phyloP scores from a whole-genome alignment of 148 eudicot genomes.

The Fagopyrum esculentum region DNA sequence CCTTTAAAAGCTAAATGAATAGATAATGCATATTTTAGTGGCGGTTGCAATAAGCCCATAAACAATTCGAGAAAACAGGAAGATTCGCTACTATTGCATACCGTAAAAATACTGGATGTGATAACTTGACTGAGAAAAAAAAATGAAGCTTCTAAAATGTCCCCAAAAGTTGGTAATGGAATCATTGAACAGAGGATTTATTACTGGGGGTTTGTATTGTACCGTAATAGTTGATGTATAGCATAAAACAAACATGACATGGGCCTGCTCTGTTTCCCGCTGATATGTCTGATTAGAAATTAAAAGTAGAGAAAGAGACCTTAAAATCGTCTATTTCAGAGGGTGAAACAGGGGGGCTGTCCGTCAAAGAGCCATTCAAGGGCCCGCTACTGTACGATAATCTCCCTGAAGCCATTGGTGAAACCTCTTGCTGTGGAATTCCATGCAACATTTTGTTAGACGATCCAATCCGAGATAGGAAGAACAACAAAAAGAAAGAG shows the following conservation, averaged over 20 bases:
- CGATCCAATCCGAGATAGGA: neutral
- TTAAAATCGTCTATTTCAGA: slow-evolving; percentile 79
- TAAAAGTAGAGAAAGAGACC: slow-evolving; percentile 28
- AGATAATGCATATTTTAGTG: neutral
- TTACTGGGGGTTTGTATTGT: slow-evolving; percentile 3
- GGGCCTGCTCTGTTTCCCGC: neutral
- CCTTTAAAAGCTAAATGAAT: neutral
- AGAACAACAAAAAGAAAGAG: neutral
- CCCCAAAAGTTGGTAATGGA: slow-evolving; percentile 1
- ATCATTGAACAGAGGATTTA: slow-evolving; percentile 2
- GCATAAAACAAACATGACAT: neutral
- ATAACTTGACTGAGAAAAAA: neutral
- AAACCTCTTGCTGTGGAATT: slow-evolving; percentile 67
- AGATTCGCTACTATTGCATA: slow-evolving; percentile 1
- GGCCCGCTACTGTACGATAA: slow-evolving; percentile 95
- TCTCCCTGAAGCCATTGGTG: slow-evolving; percentile 93
- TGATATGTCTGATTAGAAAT: neutral
- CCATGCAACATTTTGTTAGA: neutral
- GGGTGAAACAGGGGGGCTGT: slow-evolving; percentile 90
- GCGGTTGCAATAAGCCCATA: neutral
- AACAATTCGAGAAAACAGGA: neutral
- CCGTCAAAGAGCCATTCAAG: slow-evolving; percentile 81
- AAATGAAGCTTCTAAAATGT: neutral
- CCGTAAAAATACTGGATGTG: neutral
- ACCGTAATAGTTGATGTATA: neutral